Percentiles rank a stretch among this genome's conserved stretches.
Conservation (phyloP, 805 yeast species). For the Yamadazyma phyllophila region DNA sequence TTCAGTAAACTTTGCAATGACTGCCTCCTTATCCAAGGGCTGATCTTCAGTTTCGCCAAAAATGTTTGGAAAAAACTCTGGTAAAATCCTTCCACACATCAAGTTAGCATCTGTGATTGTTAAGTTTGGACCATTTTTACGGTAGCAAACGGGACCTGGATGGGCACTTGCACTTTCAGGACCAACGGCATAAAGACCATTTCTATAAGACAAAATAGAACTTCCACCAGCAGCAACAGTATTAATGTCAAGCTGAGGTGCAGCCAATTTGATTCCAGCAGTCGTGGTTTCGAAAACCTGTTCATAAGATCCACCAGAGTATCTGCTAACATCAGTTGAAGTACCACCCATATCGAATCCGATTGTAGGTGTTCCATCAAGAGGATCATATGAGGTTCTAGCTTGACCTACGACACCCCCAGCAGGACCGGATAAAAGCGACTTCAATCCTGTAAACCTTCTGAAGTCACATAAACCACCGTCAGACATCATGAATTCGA, state of each 20-base stretch:
- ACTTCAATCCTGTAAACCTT: conserved; percentile 18
- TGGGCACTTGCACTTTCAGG: conserved; percentile 86
- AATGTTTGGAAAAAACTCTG: conserved; percentile 74
- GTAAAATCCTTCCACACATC: conserved; percentile 65
- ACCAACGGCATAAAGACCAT: conserved; percentile 60
- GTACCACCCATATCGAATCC: conserved; percentile 95
- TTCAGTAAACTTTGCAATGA: conserved; percentile 48
- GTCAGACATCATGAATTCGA: conserved; percentile 21
- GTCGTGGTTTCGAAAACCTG: conserved; percentile 84
- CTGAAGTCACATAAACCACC: conserved; percentile 20
- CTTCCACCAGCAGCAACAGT: conserved; percentile 43
- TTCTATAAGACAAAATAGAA: conserved; percentile 24
- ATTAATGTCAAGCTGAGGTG: conserved; percentile 66
- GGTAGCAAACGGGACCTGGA: conserved; percentile 86
- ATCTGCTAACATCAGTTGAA: conserved; percentile 79
- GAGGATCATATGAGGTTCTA: conserved; percentile 22
- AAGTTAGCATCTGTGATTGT: conserved; percentile 85
- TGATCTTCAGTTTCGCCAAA: conserved; percentile 80
- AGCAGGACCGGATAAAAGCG: conserved; percentile 23
- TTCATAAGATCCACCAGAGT: conserved; percentile 56
- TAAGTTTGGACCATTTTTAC: conserved; percentile 60
- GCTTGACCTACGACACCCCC: conserved; percentile 24
- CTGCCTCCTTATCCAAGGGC: conserved; percentile 57
- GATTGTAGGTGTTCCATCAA: conserved; percentile 59
- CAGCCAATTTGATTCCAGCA: conserved; percentile 80